A percentile compares a stretch with the other conserved stretches of the same genome.
Evolutionary conservation across 306 rosid genomes (phyloP).

Genomic region (Corylus avellana): DNA sequence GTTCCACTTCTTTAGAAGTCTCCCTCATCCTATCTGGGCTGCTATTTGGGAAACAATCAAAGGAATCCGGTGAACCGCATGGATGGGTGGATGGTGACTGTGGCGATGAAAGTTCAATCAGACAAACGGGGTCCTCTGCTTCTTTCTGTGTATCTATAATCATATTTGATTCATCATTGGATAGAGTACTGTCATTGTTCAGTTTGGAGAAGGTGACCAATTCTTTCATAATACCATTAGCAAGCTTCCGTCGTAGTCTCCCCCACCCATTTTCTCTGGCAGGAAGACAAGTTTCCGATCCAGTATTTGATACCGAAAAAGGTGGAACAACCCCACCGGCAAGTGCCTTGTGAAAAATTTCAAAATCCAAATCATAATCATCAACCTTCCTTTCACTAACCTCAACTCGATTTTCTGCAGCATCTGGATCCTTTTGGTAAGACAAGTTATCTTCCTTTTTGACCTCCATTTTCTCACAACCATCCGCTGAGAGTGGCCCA

Average conservation of each 20-base stretch:
- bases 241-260: slow-evolving; percentile 58
- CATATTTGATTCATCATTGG: slow-evolving; percentile 33
- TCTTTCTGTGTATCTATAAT: slow-evolving; percentile 31
- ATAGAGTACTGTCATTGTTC: slow-evolving; percentile 32
- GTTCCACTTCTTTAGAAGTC: slow-evolving; percentile 32
- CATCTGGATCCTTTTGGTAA: slow-evolving; percentile 35
- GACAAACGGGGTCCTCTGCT: slow-evolving; percentile 34
- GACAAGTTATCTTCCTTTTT: slow-evolving; percentile 25
- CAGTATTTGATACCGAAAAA: slow-evolving; percentile 53
- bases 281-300: slow-evolving; percentile 83
- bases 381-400: slow-evolving; percentile 53
- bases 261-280: slow-evolving; percentile 84
- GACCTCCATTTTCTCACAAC: slow-evolving; percentile 32
- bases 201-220: slow-evolving; percentile 51
- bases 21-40: slow-evolving; percentile 44
- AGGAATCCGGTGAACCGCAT: slow-evolving; percentile 72
- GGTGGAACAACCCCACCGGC: slow-evolving; percentile 96
- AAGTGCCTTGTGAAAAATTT: slow-evolving; percentile 75
- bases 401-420: slow-evolving; percentile 14
- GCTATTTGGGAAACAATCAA: slow-evolving; percentile 50
- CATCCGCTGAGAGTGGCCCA: slow-evolving; percentile 39
- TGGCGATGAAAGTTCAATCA: slow-evolving; percentile 45
- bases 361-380: slow-evolving; percentile 79
- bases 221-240: slow-evolving; percentile 59
- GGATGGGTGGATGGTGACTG: slow-evolving; percentile 44